These are phyloP conservation scores for Pseudogymnoascus sp. DNA, from an alignment of 2,329 filamentous ascomycete genomes.

Conservation along the genomic window DNA sequence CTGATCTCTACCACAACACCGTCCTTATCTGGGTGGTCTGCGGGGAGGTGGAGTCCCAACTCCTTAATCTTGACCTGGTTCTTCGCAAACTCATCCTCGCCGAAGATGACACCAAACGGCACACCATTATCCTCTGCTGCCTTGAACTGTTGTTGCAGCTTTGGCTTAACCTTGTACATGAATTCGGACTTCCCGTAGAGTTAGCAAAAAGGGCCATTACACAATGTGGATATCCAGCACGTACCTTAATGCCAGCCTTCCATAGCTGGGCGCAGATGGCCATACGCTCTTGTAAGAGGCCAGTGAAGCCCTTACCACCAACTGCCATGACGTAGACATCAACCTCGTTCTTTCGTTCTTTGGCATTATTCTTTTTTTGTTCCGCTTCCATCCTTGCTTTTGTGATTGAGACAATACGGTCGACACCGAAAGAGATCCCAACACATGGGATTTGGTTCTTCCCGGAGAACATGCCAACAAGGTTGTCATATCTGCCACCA, in stretches of 20 bases:
- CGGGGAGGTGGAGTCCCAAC: slow-evolving; percentile 56
- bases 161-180: slow-evolving; percentile 82
- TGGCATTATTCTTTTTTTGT: slow-evolving; percentile 44
- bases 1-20: slow-evolving; percentile 64
- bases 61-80: slow-evolving; percentile 87
- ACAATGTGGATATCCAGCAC: slow-evolving; percentile 12
- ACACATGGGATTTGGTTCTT: slow-evolving; percentile 84
- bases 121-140: slow-evolving; percentile 71
- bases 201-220: slow-evolving; percentile 7
- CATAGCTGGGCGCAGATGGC: slow-evolving; percentile 67
- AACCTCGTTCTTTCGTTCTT: slow-evolving; percentile 61
- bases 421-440: slow-evolving; percentile 87
- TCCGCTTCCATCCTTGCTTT: slow-evolving; percentile 65
- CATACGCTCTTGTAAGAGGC: slow-evolving; percentile 77
- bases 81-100: slow-evolving; percentile 76
- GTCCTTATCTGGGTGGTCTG: slow-evolving; percentile 85
- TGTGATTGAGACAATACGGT: slow-evolving; percentile 89
- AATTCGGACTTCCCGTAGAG: slow-evolving; percentile 59
- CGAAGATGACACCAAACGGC: slow-evolving; percentile 81
- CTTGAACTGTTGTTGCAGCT: slow-evolving; percentile 84
- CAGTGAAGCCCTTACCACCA: slow-evolving; percentile 75
- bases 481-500: slow-evolving; percentile 83
- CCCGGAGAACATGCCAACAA: slow-evolving; percentile 88
- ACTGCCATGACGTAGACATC: slow-evolving; percentile 96
- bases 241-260: slow-evolving; percentile 77